phyloP scores from a whole-genome alignment of 2,329 filamentous ascomycete species.

The Grosmannia huntii region DNA sequence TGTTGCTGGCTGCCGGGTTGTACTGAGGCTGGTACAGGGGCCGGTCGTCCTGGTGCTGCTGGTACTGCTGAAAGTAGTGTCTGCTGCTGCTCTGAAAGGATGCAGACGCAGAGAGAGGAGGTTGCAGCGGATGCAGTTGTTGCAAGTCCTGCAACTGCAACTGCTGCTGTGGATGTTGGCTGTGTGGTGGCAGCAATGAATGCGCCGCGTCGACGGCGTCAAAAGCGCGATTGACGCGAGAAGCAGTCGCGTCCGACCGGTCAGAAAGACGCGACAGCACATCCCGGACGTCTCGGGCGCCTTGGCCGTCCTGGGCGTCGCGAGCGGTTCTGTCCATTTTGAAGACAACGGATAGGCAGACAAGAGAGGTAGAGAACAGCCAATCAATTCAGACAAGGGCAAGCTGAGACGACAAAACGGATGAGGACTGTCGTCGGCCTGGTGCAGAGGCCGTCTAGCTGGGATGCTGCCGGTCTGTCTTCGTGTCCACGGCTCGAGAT shows the following conservation, averaged over 20 bases:
- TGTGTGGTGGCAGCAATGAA: conserved; percentile 4
- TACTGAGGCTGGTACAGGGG: not conserved
- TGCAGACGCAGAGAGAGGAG: not conserved
- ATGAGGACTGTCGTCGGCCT: not conserved
- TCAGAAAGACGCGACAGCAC: conserved; percentile 11
- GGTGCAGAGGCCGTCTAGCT: not conserved
- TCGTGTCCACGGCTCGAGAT: not conserved
- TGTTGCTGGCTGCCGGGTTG: conserved; percentile 3
- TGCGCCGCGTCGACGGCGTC: conserved; percentile 6
- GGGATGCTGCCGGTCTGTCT: not conserved
- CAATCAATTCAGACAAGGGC: not conserved
- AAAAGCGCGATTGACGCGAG: conserved; percentile 8
- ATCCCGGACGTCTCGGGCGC: conserved; percentile 8
- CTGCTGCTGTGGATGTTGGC: conserved; percentile 1
- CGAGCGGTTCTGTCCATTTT: conserved; percentile 12
- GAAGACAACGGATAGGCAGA: not conserved
- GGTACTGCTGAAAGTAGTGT: conserved; percentile 7
- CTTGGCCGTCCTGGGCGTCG: conserved; percentile 2
- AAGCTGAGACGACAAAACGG: not conserved
- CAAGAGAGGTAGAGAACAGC: not conserved
- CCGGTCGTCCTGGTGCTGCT: not conserved
- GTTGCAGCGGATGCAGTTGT: not conserved
- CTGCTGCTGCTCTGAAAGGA: conserved; percentile 8
- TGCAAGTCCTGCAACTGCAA: not conserved
- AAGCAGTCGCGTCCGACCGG: conserved; percentile 12